phyloP scores from a whole-genome alignment of 768 basidiomycete species.

The Podaxis pistillaris region DNA sequence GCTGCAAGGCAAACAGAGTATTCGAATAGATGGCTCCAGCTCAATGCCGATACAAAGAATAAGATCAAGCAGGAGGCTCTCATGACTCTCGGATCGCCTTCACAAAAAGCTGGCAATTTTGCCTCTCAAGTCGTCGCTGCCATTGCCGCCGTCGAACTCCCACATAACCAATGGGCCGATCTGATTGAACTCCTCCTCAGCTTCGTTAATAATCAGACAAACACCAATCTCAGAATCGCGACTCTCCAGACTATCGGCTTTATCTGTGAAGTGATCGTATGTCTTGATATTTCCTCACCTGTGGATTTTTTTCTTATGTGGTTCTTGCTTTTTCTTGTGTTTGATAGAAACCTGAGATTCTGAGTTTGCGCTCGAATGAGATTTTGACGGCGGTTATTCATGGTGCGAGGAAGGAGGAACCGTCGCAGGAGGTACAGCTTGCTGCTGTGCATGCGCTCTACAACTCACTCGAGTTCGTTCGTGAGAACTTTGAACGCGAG shows the following conservation, averaged over 20 bases:
- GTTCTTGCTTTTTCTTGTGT: slow-evolving; percentile 21
- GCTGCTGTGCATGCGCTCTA: slow-evolving; percentile 91
- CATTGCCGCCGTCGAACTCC: slow-evolving; percentile 91
- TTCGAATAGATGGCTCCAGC: slow-evolving; percentile 77
- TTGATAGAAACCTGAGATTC: slow-evolving; percentile 87
- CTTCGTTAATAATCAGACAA: slow-evolving; percentile 76
- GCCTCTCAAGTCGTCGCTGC: slow-evolving; percentile 94
- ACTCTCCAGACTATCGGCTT: slow-evolving; percentile 95
- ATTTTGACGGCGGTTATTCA: slow-evolving; percentile 98
- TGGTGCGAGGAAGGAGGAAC: slow-evolving; percentile 94
- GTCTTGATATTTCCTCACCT: slow-evolving; percentile 33
- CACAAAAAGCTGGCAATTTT: slow-evolving; percentile 74
- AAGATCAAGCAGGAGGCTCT: slow-evolving; percentile 91
- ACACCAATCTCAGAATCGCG: slow-evolving; percentile 75
- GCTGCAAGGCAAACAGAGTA: slow-evolving; percentile 70
- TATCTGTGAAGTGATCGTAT: slow-evolving; percentile 94
- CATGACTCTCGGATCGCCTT: slow-evolving; percentile 72
- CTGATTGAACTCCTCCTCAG: slow-evolving; percentile 86
- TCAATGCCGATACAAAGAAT: slow-evolving; percentile 61
- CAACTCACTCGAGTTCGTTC: slow-evolving; percentile 96
- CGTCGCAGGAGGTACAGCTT: slow-evolving; percentile 85
- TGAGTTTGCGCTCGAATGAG: slow-evolving; percentile 89
- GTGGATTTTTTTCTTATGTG: slow-evolving; percentile 1
- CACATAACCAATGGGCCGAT: slow-evolving; percentile 84
- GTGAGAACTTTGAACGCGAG: slow-evolving; percentile 97